Percentiles rank a stretch among this genome's conserved stretches.
These are phyloP conservation scores for Myotisia sp. DNA, from an alignment of 2,329 filamentous ascomycete species.

Conservation along the genomic window DNA sequence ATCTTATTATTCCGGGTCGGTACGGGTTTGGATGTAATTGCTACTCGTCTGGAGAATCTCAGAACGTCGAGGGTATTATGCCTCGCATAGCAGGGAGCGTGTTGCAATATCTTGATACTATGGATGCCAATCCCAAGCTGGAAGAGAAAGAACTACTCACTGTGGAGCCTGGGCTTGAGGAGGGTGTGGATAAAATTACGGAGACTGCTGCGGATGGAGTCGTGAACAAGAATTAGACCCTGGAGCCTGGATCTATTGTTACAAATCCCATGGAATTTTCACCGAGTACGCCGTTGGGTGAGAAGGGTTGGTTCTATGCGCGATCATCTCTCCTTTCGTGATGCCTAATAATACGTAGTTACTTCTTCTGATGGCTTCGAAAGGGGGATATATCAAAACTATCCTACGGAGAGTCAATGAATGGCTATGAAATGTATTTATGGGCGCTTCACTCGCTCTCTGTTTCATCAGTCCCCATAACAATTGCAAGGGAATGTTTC, in stretches of 20 bases:
- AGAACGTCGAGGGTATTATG: conserved; percentile 49
- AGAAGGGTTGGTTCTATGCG: too few relatives aligned
- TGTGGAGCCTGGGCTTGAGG: conserved; percentile 9
- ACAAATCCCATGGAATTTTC: too few relatives aligned
- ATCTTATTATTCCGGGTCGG: conserved; percentile 41
- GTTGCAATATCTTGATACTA: conserved; percentile 43
- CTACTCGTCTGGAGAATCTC: conserved; percentile 51
- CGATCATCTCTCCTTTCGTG: too few relatives aligned
- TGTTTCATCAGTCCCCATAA: conserved; percentile 55
- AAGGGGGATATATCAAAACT: too few relatives aligned
- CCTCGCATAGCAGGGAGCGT: conserved; percentile 40
- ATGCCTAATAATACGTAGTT: too few relatives aligned
- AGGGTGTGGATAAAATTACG: conserved; percentile 5
- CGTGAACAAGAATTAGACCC: too few relatives aligned
- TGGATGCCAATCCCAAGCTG: conserved; percentile 14
- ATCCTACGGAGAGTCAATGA: too few relatives aligned
- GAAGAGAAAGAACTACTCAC: conserved; percentile 13
- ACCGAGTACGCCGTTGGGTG: too few relatives aligned
- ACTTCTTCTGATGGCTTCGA: too few relatives aligned
- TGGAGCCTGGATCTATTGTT: too few relatives aligned
- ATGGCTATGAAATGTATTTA: too few relatives aligned
- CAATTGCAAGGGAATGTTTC: conserved; percentile 56
- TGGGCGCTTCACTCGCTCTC: conserved; percentile 24
- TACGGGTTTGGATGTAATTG: conserved; percentile 49
- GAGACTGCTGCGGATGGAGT: too few relatives aligned